phyloP scores from a whole-genome alignment of 805 yeast species.

The Middelhovenomyces tepae region DNA sequence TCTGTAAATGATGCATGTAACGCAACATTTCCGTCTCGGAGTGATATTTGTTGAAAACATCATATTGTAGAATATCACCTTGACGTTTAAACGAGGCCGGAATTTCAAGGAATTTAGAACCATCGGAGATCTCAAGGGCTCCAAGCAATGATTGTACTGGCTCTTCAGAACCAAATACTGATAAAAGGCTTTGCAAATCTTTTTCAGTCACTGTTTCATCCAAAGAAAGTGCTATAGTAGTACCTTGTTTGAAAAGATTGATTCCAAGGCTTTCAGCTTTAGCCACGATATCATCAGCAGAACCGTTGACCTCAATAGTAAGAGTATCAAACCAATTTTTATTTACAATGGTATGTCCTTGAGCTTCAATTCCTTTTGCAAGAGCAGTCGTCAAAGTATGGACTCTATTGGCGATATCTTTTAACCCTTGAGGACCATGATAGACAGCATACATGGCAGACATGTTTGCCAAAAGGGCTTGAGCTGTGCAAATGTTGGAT shows the following conservation, averaged over 20 bases:
- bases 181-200: slow-evolving; percentile 51
- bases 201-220: slow-evolving; percentile 73
- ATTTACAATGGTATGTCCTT: slow-evolving; percentile 40
- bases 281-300: slow-evolving; percentile 48
- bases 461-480: slow-evolving; percentile 90
- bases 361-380: slow-evolving; percentile 46
- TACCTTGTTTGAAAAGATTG: slow-evolving; percentile 63
- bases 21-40: slow-evolving; percentile 93
- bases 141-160: slow-evolving; percentile 12
- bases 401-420: slow-evolving; percentile 66
- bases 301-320: slow-evolving; percentile 44
- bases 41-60: slow-evolving; percentile 79
- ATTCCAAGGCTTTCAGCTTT: slow-evolving; percentile 56
- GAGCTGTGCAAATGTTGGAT: slow-evolving; percentile 96
- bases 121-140: slow-evolving; percentile 26
- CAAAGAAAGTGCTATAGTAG: slow-evolving; percentile 66
- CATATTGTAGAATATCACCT: slow-evolving; percentile 42
- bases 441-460: slow-evolving; percentile 93
- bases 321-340: slow-evolving; percentile 80
- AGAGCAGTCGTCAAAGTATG: slow-evolving; percentile 65
- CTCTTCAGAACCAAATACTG: slow-evolving; percentile 44
- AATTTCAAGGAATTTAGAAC: slow-evolving; percentile 34
- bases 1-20: slow-evolving; percentile 75
- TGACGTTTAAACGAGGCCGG: slow-evolving; percentile 25
- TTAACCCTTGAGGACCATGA: slow-evolving; percentile 87